Evolutionary conservation across 2,329 filamentous ascomycete species (phyloP).

Genomic region (Nothomitra cinnamomea): DNA sequence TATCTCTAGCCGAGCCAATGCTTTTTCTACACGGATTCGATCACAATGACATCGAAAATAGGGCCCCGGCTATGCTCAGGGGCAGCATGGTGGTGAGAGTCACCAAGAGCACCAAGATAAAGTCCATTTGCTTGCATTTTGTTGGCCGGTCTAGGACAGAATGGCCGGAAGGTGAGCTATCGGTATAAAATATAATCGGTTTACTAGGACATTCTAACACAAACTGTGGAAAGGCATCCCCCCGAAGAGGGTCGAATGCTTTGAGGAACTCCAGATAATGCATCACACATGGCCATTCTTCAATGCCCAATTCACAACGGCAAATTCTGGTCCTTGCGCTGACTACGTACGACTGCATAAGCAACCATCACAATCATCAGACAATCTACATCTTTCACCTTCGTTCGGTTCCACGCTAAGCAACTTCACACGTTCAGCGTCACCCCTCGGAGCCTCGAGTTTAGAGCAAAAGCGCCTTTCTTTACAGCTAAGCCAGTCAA

Average conservation of each 20-base stretch:
- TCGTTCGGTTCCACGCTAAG: slow-evolving; percentile 23
- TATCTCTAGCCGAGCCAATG: slow-evolving; percentile 62
- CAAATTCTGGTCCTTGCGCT: slow-evolving; percentile 43
- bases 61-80: slow-evolving; percentile 65
- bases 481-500: slow-evolving; percentile 61
- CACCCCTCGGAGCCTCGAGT: slow-evolving; percentile 25
- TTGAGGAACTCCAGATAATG: slow-evolving; percentile 70
- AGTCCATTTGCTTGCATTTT: slow-evolving; percentile 75
- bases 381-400: slow-evolving; percentile 16
- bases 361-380: slow-evolving; percentile 18
- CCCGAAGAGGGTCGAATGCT: slow-evolving; percentile 65
- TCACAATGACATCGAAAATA: slow-evolving; percentile 43
- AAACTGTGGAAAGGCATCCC: slow-evolving; percentile 46
- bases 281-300: slow-evolving; percentile 88
- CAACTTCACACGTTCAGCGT: slow-evolving; percentile 27
- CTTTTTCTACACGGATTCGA: slow-evolving; percentile 68
- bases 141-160: slow-evolving; percentile 74
- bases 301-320: slow-evolving; percentile 51
- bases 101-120: slow-evolving; percentile 82
- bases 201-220: not conserved
- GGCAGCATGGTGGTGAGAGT: slow-evolving; percentile 70
- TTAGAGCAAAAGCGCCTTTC: slow-evolving; percentile 52
- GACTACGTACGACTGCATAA: slow-evolving; percentile 42
- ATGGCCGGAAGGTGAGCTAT: slow-evolving; percentile 63
- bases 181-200: not conserved